Evolutionary conservation across 768 basidiomycete species (phyloP), one percentile per base, ranked within the genome.

Genomic region (Albatrellus ellisii): DNA sequence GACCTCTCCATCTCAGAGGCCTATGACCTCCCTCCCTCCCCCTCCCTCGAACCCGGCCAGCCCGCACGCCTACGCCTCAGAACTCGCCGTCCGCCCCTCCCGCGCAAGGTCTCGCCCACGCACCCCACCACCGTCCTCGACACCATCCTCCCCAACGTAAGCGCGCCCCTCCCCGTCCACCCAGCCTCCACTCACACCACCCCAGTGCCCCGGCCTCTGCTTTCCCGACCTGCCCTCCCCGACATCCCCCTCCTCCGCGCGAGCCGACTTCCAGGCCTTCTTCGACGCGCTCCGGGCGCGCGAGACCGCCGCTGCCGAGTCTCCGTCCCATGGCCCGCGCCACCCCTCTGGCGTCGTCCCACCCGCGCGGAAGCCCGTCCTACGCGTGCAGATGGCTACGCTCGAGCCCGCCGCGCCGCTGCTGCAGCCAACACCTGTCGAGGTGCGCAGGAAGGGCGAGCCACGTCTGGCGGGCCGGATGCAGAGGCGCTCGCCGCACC

Each of bases 221-320:
- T 28, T 51, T 28, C 39, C 41, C 17, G 44, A 44, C 29, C 2
- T 34, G 10, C 44, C 44, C 4, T 42, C 47, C 9, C 38, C 47
- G 7, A 39, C 44, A 1, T 48, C 50, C 17, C 39, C 39, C 18
- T n/a, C 15, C 11, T 27, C 44, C 2, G 47, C 48, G 14, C 35
- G 41, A 22, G 43, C 41, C 6, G 39, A 49, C 41, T 51, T 51
- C 35, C 42, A 31, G 35, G 39, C 34, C 12, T 25, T 51, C 14
- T 42, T 35, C 47, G 39, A 48, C 26, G 33, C 37, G 15, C 28
- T 38, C 12, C 28, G 42, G 41, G 21, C 17, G 31, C 22, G 32
- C 22, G n/a, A 34, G n/a, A n/a, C n/a, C n/a, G n/a, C n/a, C n/a
- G n/a, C n/a, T n/a, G n/a, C n/a, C n/a, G n/a, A n/a, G n/a, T n/a